These are phyloP conservation scores for Dendrobium huoshanense DNA, from an alignment of 106 monocot genomes.

Conservation along the genomic window DNA sequence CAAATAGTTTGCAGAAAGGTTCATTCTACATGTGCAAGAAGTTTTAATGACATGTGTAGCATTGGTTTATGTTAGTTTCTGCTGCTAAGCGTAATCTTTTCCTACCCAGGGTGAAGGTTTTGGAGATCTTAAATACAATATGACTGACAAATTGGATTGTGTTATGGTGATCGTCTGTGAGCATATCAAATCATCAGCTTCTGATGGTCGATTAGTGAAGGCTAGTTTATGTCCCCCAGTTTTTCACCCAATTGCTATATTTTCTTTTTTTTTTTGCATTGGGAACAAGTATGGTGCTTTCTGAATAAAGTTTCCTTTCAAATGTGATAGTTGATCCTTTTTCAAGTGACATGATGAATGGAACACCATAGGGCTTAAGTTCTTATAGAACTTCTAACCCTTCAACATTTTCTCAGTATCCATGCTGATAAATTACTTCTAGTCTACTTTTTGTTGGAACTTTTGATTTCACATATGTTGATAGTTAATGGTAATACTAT, in stretches of 20 bases:
- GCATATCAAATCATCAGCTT: conserved; percentile 59
- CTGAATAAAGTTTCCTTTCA: background rate
- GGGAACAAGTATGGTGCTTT: background rate
- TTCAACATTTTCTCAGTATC: background rate
- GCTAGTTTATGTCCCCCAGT: conserved; percentile 19
- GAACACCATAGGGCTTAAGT: background rate
- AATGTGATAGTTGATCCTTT: background rate
- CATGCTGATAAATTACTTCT: background rate
- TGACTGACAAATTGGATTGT: conserved; percentile 67
- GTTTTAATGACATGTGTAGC: background rate
- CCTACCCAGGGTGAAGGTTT: background rate
- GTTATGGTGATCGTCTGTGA: conserved; percentile 74
- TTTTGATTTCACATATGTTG: background rate
- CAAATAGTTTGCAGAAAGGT: conserved; percentile 32
- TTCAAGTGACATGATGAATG: background rate
- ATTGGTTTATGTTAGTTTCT: background rate
- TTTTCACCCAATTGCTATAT: background rate
- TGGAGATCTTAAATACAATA: conserved; percentile 24
- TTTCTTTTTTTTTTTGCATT: conserved; percentile 3
- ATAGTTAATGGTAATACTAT: background rate
- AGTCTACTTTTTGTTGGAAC: background rate
- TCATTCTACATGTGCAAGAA: background rate
- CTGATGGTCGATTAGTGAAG: conserved; percentile 43
- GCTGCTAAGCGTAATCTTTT: background rate
- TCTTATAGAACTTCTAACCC: background rate